phyloP scores from a whole-genome alignment of 805 yeast species.

The Ogataea nitratoaversa region DNA sequence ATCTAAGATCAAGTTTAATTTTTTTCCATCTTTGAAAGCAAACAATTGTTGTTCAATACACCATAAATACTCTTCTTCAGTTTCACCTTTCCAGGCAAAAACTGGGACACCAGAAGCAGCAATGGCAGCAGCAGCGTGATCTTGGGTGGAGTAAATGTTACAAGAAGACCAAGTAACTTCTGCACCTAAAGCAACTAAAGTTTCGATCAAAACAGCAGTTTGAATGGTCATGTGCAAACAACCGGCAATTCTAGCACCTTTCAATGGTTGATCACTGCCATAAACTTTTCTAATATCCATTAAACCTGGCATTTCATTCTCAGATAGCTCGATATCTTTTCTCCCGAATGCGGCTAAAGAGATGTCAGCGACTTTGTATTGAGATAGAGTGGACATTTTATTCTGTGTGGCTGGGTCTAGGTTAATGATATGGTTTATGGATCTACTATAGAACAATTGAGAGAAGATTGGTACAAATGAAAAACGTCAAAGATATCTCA shows the following conservation, averaged over 20 bases:
- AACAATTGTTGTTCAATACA: slow-evolving; percentile 99
- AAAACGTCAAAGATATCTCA: too few relatives aligned
- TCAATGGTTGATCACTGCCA: slow-evolving; percentile 89
- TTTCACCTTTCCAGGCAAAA: slow-evolving; percentile 99
- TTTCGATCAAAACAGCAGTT: slow-evolving; percentile 98
- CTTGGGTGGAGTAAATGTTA: slow-evolving; percentile 99
- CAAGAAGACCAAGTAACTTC: slow-evolving; percentile 99
- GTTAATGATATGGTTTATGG: not conserved
- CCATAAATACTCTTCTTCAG: slow-evolving; percentile 99
- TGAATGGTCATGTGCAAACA: slow-evolving; percentile 99
- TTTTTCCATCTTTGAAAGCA: slow-evolving; percentile 93
- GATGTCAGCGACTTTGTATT: slow-evolving; percentile 93
- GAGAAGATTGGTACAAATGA: not conserved
- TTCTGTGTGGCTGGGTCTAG: too few relatives aligned
- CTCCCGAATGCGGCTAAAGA: slow-evolving; percentile 99
- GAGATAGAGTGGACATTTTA: slow-evolving; percentile 59
- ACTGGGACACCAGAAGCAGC: slow-evolving; percentile 99
- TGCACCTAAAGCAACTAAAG: slow-evolving; percentile 95
- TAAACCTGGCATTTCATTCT: slow-evolving; percentile 99
- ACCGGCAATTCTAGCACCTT: slow-evolving; percentile 98
- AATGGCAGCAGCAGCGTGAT: slow-evolving; percentile 99
- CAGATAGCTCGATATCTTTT: slow-evolving; percentile 98
- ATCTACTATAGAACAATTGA: not conserved
- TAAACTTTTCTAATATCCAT: slow-evolving; percentile 95
- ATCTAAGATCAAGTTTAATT: slow-evolving; percentile 94